These are phyloP conservation scores for Podospora fimiseda DNA, from an alignment of 495 filamentous ascomycete genomes.

Conservation along the genomic window DNA sequence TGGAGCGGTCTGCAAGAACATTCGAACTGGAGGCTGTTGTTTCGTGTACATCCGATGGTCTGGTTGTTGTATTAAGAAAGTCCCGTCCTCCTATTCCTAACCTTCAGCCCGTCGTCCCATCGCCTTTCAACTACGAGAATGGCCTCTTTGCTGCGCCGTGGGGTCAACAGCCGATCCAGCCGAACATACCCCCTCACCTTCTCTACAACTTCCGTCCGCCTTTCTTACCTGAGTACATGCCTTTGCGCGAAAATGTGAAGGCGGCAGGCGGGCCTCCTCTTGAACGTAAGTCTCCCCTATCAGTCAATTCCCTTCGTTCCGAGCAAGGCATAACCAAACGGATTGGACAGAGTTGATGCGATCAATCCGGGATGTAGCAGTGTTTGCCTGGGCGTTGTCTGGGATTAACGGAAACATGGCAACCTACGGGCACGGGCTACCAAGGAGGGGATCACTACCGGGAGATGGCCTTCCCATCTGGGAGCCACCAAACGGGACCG, in stretches of 20 bases:
- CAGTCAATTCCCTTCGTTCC: neutral
- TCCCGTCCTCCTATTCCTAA: conserved; percentile 65
- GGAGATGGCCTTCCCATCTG: conserved; percentile 51
- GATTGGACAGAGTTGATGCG: conserved; percentile 54
- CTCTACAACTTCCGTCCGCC: conserved; percentile 39
- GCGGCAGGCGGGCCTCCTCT: conserved; percentile 45
- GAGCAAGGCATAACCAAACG: neutral
- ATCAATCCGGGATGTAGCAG: conserved; percentile 74
- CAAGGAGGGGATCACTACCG: conserved; percentile 53
- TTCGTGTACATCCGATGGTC: conserved; percentile 82
- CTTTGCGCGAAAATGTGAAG: conserved; percentile 37
- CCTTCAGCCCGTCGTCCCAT: conserved; percentile 40
- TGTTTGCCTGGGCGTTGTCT: conserved; percentile 74
- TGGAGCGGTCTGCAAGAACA: neutral
- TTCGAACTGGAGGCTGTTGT: conserved; percentile 82
- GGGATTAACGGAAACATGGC: conserved; percentile 76
- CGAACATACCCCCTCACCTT: conserved; percentile 35
- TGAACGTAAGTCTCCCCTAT: conserved; percentile 29
- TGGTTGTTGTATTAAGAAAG: conserved; percentile 75
- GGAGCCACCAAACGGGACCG: conserved; percentile 28
- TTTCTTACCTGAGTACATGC: conserved; percentile 38
- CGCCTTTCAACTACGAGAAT: conserved; percentile 49
- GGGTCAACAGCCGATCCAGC: conserved; percentile 55
- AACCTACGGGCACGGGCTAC: conserved; percentile 55
- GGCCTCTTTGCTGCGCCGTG: conserved; percentile 75